phyloP scores from a whole-genome alignment of 2,329 filamentous ascomycete species.

The Acrodontium crateriforme region DNA sequence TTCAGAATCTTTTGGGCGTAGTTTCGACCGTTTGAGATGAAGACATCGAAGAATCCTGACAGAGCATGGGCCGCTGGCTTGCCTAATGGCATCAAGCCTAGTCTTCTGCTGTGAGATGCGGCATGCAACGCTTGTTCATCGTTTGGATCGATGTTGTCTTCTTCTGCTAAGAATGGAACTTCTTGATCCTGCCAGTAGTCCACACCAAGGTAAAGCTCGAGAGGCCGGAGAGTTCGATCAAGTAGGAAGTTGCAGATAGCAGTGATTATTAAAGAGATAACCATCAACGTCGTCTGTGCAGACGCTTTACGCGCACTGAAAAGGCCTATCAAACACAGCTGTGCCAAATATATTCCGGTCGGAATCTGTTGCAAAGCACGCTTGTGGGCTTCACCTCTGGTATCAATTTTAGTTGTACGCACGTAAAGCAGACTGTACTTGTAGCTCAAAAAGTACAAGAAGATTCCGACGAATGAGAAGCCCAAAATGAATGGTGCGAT shows the following conservation, averaged over 20 bases:
- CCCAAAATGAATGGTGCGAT: slow-evolving; percentile 35
- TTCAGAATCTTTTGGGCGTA: slow-evolving; percentile 12
- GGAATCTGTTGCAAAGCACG: slow-evolving; percentile 34
- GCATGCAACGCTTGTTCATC: slow-evolving; percentile 18
- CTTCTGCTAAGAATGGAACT: slow-evolving; percentile 16
- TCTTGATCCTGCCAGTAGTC: slow-evolving; percentile 19
- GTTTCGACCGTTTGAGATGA: slow-evolving; percentile 13
- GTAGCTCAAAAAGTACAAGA: slow-evolving; percentile 33
- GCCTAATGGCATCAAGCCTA: slow-evolving; percentile 15
- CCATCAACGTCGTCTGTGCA: slow-evolving; percentile 30
- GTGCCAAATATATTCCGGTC: slow-evolving; percentile 34
- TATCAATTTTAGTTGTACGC: slow-evolving; percentile 32
- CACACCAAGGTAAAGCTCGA: slow-evolving; percentile 21
- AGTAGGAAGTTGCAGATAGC: slow-evolving; percentile 16
- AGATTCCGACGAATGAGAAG: slow-evolving; percentile 31
- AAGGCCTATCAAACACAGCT: slow-evolving; percentile 35
- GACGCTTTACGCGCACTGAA: slow-evolving; percentile 26
- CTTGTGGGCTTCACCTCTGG: slow-evolving; percentile 32
- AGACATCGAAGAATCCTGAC: slow-evolving; percentile 18
- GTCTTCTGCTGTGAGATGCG: slow-evolving; percentile 17
- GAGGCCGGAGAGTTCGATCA: slow-evolving; percentile 17
- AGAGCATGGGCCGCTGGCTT: slow-evolving; percentile 11
- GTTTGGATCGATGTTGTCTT: slow-evolving; percentile 15
- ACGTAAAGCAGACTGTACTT: slow-evolving; percentile 38
- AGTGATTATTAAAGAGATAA: slow-evolving; percentile 27